Base-by-base conservation (phyloP, 2,329 filamentous ascomycete species). In the Talaromyces sp. region DNA sequence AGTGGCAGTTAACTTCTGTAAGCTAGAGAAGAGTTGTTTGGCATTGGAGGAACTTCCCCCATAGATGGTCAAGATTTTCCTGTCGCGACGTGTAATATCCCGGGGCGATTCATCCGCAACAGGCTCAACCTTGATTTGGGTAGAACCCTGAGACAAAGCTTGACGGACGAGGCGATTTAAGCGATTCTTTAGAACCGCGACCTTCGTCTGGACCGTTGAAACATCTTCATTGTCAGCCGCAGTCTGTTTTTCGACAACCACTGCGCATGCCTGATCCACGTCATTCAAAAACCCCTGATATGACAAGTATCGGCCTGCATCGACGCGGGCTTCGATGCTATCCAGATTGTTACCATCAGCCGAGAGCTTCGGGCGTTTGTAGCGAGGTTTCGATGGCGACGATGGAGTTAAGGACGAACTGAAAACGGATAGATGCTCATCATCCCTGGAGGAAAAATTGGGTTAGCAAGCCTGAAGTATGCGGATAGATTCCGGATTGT, bases 21-120 rank as follows among this genome's bases (percentile, higher is more conserved):
- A 81, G 76, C 93, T 96, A 3, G 94, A 96, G 75, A 95, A 97
- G 3, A 97, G 82, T 67, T 94, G 91, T 70, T 88, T 89, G 40
- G 91, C 85, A 54, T 88, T 88, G 1, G 89, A 88, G 47, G 90
- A 90, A 70, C 88, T 90, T 63, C 91, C 64, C 19, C 64, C 92
- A 70, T 88, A 89, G 1, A 96, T 81, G 0, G 91, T 94, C 65
- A 97, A 81, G 5, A 94, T 89, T 17, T 88, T 80, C 68, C 82
- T 84, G 64, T 85, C 77, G 69, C 85, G 76, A 69, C 81, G 73
- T 54, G 47, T 31, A 38, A 64, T 40, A 61, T 67, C 62, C 15
- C 29, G 29, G 10, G 59, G 40, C 25, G 73, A 43, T 70, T 69
- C 68, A 19, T 74, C 76, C 69, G 74, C 78, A 65, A 71, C 72